Evolutionary conservation across 345 rosid genomes (phyloP).

Genomic region (Cardamine resedifolia): DNA sequence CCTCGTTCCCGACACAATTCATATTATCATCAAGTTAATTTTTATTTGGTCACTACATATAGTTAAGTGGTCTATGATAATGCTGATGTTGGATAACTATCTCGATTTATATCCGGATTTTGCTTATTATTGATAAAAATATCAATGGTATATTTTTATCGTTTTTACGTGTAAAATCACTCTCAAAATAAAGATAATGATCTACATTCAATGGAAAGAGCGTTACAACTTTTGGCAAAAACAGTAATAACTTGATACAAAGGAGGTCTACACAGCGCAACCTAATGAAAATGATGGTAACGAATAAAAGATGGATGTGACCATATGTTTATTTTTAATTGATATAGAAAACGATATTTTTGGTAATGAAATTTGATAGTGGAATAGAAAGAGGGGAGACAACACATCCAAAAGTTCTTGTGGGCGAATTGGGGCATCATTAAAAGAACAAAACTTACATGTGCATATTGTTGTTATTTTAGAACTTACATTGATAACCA

Average conservation of each 20-base stretch:
- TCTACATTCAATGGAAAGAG: conserved; percentile 24
- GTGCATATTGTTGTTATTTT: neutral
- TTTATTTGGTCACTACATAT: too few species aligned
- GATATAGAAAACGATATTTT: neutral
- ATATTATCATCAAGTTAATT: too few species aligned
- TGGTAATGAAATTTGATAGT: conserved; percentile 7
- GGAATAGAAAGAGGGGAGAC: conserved; percentile 15
- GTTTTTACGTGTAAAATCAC: conserved; percentile 6
- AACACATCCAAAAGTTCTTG: conserved; percentile 10
- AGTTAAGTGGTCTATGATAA: too few species aligned
- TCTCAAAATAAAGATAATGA: conserved; percentile 25
- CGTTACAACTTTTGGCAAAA: conserved; percentile 18
- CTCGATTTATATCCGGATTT: neutral
- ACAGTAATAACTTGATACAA: conserved; percentile 10
- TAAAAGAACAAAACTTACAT: conserved; percentile 11
- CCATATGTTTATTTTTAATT: neutral
- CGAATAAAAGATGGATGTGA: conserved; percentile 14
- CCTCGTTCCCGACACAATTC: too few species aligned
- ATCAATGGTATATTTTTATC: neutral
- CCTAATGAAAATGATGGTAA: conserved; percentile 28
- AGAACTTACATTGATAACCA: neutral
- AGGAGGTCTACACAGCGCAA: conserved; percentile 15
- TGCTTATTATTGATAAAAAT: neutral
- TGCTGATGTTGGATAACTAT: neutral
- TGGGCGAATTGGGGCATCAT: conserved; percentile 9